A percentile compares a stretch with the other conserved stretches of the same genome.
Evolutionary conservation across 306 rosid species (phyloP).

Genomic region (Macrotyloma uniflorum): DNA sequence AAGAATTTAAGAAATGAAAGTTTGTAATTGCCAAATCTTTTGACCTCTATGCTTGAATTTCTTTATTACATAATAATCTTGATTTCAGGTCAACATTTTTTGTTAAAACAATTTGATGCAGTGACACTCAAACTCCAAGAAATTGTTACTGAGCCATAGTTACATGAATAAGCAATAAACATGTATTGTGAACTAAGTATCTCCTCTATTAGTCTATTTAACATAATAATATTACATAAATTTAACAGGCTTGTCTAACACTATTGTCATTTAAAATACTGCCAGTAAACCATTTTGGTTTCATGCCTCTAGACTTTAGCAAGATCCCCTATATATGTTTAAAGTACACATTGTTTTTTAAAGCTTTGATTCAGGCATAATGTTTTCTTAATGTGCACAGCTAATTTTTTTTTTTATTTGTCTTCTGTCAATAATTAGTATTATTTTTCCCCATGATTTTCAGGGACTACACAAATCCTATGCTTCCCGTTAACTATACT

Average conservation of each 20-base stretch:
- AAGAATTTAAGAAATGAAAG: neutral
- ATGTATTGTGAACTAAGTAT: slow-evolving; percentile 10
- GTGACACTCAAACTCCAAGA: slow-evolving; percentile 6
- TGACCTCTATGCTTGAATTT: neutral
- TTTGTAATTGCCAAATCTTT: neutral
- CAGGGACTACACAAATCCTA: slow-evolving; percentile 95
- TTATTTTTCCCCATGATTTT: slow-evolving; percentile 36
- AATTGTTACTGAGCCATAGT: slow-evolving; percentile 4
- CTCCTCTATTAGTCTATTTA: slow-evolving; percentile 18
- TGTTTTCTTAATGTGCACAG: neutral
- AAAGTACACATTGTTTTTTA: neutral
- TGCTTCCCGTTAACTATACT: slow-evolving; percentile 92
- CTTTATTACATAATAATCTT: neutral
- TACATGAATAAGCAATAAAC: neutral
- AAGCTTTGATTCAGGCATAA: slow-evolving; percentile 21
- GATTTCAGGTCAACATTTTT: neutral
- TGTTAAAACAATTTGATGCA: neutral
- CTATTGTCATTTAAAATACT: slow-evolving; percentile 23
- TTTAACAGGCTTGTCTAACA: neutral
- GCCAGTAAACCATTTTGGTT: slow-evolving; percentile 5
- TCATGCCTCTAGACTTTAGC: neutral
- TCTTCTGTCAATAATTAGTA: neutral
- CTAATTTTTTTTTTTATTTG: slow-evolving; percentile 13
- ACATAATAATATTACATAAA: neutral
- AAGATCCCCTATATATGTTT: slow-evolving; percentile 17